These are phyloP conservation scores for Botryotinia calthae DNA, from an alignment of 2,329 filamentous ascomycete genomes.

Conservation along the genomic window DNA sequence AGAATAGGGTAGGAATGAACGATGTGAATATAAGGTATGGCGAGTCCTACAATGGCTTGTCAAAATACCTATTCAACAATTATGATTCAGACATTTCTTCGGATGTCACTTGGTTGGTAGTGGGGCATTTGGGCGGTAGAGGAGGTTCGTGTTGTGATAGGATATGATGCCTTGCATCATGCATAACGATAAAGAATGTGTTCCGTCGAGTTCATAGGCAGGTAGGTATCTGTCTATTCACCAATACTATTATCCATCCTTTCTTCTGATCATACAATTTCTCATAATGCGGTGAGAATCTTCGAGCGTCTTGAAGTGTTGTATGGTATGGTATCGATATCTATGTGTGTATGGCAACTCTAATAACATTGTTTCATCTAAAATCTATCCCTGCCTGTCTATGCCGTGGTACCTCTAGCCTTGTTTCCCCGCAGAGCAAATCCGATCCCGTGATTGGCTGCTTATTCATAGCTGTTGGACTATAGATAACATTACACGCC, in stretches of 20 bases:
- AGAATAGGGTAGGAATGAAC: neutral
- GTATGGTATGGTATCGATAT: neutral
- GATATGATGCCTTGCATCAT: neutral
- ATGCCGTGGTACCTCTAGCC: neutral
- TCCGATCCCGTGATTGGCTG: neutral
- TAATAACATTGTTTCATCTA: neutral
- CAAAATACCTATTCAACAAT: neutral
- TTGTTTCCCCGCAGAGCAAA: constrained; percentile 5
- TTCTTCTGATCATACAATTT: neutral
- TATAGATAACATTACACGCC: constrained; percentile 5
- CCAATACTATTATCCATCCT: neutral
- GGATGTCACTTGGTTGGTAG: neutral
- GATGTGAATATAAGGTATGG: neutral
- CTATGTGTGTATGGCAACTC: neutral
- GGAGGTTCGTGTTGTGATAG: neutral
- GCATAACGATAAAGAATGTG: neutral
- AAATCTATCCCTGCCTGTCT: neutral
- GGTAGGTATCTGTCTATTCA: neutral
- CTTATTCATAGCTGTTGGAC: neutral
- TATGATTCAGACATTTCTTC: neutral
- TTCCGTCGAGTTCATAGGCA: neutral
- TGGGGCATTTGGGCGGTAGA: neutral
- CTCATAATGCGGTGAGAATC: neutral
- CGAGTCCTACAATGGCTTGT: neutral
- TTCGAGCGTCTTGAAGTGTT: neutral